A percentile compares a stretch with the other conserved stretches of the same genome.
Evolutionary conservation across 345 rosid species (phyloP).

Genomic region (Hypericum androsaemum): DNA sequence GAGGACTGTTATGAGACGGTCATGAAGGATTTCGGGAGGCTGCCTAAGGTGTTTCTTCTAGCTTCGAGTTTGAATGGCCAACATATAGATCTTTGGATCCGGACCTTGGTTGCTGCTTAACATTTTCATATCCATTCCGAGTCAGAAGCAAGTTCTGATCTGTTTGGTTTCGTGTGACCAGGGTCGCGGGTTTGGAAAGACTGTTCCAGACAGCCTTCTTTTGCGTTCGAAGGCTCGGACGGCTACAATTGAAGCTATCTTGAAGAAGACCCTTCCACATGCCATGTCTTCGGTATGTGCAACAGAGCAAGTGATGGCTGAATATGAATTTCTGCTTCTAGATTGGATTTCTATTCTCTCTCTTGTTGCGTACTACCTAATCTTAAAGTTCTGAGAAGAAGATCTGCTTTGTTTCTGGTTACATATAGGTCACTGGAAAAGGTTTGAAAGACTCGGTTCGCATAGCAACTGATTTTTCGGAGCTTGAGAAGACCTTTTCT

Average conservation of each 20-base stretch:
- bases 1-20: conserved; percentile 73
- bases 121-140: no score
- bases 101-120: no score
- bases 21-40: conserved; percentile 55
- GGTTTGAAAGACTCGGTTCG: conserved; percentile 81
- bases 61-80: background rate
- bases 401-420: background rate
- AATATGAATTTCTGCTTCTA: no score
- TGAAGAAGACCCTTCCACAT: conserved; percentile 93
- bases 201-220: conserved; percentile 67
- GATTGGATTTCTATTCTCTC: no score
- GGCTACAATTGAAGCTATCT: conserved; percentile 77
- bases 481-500: conserved; percentile 64
- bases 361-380: no score
- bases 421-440: conserved; percentile 61
- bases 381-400: background rate
- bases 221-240: conserved; percentile 58
- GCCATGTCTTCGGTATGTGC: conserved; percentile 68
- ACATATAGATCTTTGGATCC: no score
- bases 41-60: conserved; percentile 45
- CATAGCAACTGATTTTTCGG: conserved; percentile 64
- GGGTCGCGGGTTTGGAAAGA: conserved; percentile 79
- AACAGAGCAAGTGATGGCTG: no score
- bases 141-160: no score
- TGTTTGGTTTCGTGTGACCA: conserved; percentile 12